phyloP scores from a whole-genome alignment of 169 alveolate genomes.

The Plasmodium fragile region DNA sequence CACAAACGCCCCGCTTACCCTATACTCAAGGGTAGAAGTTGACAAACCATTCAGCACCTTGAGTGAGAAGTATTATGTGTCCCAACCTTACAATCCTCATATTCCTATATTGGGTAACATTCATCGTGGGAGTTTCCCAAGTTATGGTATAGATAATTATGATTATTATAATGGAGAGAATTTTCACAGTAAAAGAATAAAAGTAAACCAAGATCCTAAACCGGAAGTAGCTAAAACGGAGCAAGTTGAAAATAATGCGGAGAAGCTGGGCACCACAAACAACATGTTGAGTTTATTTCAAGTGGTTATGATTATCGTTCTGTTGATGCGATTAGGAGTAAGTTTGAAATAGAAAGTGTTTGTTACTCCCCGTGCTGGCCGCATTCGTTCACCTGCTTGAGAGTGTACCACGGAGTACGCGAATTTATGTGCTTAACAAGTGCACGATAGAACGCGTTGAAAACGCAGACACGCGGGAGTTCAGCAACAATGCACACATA shows the following conservation, averaged over 20 bases:
- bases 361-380: background rate
- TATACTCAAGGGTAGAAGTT: background rate
- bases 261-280: background rate
- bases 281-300: background rate
- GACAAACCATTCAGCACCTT: background rate
- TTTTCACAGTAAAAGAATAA: background rate
- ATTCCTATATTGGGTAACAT: background rate
- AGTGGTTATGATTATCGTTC: background rate
- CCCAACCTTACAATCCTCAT: background rate
- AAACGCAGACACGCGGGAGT: background rate
- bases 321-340: background rate
- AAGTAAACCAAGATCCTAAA: background rate
- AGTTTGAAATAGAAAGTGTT: background rate
- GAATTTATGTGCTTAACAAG: background rate
- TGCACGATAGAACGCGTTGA: too few species aligned
- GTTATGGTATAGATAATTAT: too few species aligned
- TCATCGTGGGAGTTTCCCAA: background rate
- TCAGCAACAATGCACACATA: slow-evolving; percentile 14
- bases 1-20: background rate
- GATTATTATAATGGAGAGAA: background rate
- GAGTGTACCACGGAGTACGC: background rate
- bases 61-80: background rate
- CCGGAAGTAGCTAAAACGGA: background rate
- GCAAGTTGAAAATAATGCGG: background rate
- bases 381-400: background rate